Conservation (phyloP, 73 alveolate genomes). For the Paramecium pentaurelia region DNA sequence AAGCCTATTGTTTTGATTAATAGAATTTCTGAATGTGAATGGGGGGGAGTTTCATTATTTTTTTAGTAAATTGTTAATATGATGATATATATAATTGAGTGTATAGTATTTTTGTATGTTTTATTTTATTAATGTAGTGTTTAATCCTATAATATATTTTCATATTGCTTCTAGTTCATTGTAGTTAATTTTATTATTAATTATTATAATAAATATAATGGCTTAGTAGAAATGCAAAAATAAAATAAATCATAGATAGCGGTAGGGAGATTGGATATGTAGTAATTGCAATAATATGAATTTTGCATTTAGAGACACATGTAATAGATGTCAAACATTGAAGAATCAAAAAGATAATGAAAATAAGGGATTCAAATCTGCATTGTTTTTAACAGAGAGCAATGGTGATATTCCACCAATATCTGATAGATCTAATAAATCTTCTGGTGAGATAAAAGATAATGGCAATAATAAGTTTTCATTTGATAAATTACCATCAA, state of each 20-base stretch:
- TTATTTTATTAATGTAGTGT: background rate
- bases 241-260: conserved; percentile 7
- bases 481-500: conserved; percentile 30
- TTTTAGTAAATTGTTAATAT: background rate
- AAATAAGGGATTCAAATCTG: conserved; percentile 29
- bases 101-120: background rate
- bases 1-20: background rate
- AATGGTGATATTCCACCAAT: conserved; percentile 47
- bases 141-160: background rate
- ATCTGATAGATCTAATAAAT: background rate
- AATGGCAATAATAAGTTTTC: background rate
- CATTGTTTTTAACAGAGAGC: conserved; percentile 22
- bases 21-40: background rate
- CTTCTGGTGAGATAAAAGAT: background rate
- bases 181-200: background rate
- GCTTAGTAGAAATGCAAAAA: background rate
- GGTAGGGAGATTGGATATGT: conserved; percentile 72
- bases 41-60: background rate
- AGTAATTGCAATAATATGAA: conserved; percentile 64
- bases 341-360: background rate
- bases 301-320: conserved; percentile 65
- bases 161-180: background rate
- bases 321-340: conserved; percentile 66
- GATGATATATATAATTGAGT: background rate
- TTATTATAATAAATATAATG: background rate